Base-by-base conservation (phyloP, 768 basidiomycete species). In the Pleurotus sapidus region DNA sequence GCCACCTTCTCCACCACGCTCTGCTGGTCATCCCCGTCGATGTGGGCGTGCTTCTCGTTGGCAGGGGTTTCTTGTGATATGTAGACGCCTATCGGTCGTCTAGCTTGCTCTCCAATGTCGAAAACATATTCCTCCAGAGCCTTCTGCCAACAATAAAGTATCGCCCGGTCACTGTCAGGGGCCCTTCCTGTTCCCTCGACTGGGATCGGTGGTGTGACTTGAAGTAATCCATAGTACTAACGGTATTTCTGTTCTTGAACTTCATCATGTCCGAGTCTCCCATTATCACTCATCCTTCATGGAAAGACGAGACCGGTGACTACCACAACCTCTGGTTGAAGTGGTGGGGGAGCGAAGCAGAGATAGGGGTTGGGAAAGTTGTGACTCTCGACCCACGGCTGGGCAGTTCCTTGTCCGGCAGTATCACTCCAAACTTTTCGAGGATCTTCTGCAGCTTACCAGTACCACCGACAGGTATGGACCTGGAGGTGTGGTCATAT, bases 41-140 rank as follows among this genome's bases (percentile, higher is more conserved):
- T 93, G 78, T 98, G 97, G 11, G 88, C 71, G 73, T 83, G 91
- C 74, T 88, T 88, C 63, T 97, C 96, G 55, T 97, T 95, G 17
- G 70, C 57, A 14, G 89, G 89, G 30, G 90, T 89, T 18, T 94
- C 94, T 71, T 93, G 86, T 20, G 81, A 66, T 74, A 93, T 77
- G 80, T 93, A 98, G 50, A 74, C 15, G 87, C 86, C 66, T 91
- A 97, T 50, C 89, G 85, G 47, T 89, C 91, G 38, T 98, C 95
- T 59, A 98, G 83, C 77, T 97, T 96, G 72, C 84, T 77, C 39
- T 94, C 91, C 67, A 3, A 82, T 94, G 72, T 98, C 96, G 75
- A 98, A 98, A 57, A 98, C 90, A 77, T 96, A 98, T 75, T 98
- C 97, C 76, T 99, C 96, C 12, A 99, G 86, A 3, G 95, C 95